A percentile compares a stretch with the other conserved stretches of the same genome.
These are phyloP conservation scores for Alliaria petiolata DNA, from an alignment of 345 rosid species.

Conservation along the genomic window DNA sequence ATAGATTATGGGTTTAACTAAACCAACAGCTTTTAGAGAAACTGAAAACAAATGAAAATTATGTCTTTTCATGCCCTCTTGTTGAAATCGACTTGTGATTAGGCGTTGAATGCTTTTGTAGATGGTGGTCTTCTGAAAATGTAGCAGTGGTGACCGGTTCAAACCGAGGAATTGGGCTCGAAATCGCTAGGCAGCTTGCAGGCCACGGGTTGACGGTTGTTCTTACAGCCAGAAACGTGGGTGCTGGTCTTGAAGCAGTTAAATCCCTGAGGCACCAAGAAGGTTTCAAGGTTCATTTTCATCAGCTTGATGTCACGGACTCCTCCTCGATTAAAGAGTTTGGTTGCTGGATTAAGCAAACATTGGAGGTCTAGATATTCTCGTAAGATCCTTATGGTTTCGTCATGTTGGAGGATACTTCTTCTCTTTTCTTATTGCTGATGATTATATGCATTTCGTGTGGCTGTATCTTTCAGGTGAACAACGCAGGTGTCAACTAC, in stretches of 20 bases:
- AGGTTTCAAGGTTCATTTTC: conserved; percentile 24
- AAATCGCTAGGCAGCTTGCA: conserved; percentile 77
- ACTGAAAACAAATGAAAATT: not conserved
- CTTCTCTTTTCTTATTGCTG: not conserved
- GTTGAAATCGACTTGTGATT: not conserved
- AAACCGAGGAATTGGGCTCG: conserved; percentile 84
- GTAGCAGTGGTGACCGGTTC: conserved; percentile 85
- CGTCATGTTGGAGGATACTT: not conserved
- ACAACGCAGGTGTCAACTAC: conserved; percentile 90
- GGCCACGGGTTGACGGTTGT: conserved; percentile 69
- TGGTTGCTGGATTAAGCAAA: conserved; percentile 30
- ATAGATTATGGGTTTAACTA: not conserved
- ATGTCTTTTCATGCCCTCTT: not conserved
- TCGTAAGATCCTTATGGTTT: conserved; percentile 17
- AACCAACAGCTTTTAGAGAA: not conserved
- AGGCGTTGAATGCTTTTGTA: conserved; percentile 19
- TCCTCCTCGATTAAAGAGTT: conserved; percentile 7
- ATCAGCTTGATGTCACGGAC: conserved; percentile 32
- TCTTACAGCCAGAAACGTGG: conserved; percentile 65
- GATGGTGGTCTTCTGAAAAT: conserved; percentile 89
- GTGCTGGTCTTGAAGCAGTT: conserved; percentile 67
- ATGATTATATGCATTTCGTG: not conserved
- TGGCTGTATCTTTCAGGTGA: conserved; percentile 50
- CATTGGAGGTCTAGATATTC: conserved; percentile 34
- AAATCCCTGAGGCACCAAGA: conserved; percentile 45